These are phyloP conservation scores for Spatholobus suberectus DNA, from an alignment of 306 rosid species.

Conservation along the genomic window DNA sequence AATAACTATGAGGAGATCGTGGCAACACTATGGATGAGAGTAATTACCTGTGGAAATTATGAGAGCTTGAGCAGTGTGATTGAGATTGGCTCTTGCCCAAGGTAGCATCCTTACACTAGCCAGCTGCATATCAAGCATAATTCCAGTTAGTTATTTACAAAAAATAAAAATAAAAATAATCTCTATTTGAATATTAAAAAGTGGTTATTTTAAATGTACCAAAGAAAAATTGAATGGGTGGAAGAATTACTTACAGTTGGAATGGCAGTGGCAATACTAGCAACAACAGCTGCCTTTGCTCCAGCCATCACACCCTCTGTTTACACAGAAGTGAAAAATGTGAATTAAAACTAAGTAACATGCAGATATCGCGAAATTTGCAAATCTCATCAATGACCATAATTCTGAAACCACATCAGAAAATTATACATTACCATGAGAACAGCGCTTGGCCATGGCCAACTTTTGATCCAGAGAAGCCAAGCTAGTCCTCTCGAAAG, in stretches of 20 bases:
- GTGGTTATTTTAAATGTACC: not conserved
- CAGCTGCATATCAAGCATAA: constrained; percentile 55
- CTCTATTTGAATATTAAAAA: not conserved
- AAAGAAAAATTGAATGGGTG: constrained; percentile 17
- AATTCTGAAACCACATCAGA: not conserved
- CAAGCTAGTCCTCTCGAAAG: constrained; percentile 60
- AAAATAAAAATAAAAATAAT: no score
- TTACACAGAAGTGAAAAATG: constrained; percentile 12
- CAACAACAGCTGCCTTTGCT: constrained; percentile 90
- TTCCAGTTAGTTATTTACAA: constrained; percentile 7
- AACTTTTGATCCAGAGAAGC: constrained; percentile 75
- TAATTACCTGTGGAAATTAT: constrained; percentile 85
- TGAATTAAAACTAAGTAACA: not conserved
- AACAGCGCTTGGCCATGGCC: constrained; percentile 85
- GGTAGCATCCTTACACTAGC: constrained; percentile 97
- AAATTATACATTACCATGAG: constrained; percentile 59
- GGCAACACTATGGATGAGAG: not conserved
- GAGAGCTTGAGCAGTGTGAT: constrained; percentile 97
- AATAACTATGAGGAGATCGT: not conserved
- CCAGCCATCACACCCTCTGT: constrained; percentile 97
- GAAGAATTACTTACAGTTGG: constrained; percentile 69
- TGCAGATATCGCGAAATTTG: not conserved
- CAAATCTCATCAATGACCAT: not conserved
- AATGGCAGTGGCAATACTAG: constrained; percentile 89
- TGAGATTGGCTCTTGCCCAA: constrained; percentile 95